Evolutionary conservation across 2,329 filamentous ascomycete genomes (phyloP).

Genomic region (Penicillium sp.): DNA sequence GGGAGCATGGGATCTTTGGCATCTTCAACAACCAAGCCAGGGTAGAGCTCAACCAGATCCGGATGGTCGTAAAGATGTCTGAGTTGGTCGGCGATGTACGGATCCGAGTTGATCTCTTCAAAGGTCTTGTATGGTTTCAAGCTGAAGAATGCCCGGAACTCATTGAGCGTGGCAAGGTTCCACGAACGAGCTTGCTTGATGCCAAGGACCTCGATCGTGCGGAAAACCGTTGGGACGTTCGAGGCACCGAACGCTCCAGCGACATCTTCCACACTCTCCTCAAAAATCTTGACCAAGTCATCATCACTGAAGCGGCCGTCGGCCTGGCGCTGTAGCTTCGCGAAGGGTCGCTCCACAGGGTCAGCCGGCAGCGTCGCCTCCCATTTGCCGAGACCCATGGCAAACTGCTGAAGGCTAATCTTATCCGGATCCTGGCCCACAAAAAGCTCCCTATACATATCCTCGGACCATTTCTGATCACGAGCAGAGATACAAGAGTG

Average conservation of each 20-base stretch:
- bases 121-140: slow-evolving; percentile 53
- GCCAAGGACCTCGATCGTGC: slow-evolving; percentile 62
- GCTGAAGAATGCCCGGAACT: slow-evolving; percentile 55
- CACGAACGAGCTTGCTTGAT: slow-evolving; percentile 64
- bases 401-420: slow-evolving; percentile 42
- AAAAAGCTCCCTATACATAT: slow-evolving; percentile 54
- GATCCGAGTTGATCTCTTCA: slow-evolving; percentile 55
- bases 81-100: slow-evolving; percentile 47
- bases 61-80: slow-evolving; percentile 54
- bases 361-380: slow-evolving; percentile 46
- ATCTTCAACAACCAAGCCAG: slow-evolving; percentile 58
- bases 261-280: slow-evolving; percentile 61
- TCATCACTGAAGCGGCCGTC: slow-evolving; percentile 60
- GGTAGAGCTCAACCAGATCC: slow-evolving; percentile 59
- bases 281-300: slow-evolving; percentile 59
- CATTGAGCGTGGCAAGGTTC: slow-evolving; percentile 63
- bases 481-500: slow-evolving; percentile 62
- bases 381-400: slow-evolving; percentile 43
- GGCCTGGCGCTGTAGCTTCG: slow-evolving; percentile 48
- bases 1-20: slow-evolving; percentile 54
- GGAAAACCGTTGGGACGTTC: slow-evolving; percentile 61
- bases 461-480: slow-evolving; percentile 64
- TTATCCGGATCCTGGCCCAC: slow-evolving; percentile 37
- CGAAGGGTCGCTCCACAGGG: slow-evolving; percentile 53
- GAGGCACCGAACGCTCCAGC: slow-evolving; percentile 62